These are phyloP conservation scores for Boletus pseudopeckii DNA, from an alignment of 768 basidiomycete genomes.

Conservation along the genomic window DNA sequence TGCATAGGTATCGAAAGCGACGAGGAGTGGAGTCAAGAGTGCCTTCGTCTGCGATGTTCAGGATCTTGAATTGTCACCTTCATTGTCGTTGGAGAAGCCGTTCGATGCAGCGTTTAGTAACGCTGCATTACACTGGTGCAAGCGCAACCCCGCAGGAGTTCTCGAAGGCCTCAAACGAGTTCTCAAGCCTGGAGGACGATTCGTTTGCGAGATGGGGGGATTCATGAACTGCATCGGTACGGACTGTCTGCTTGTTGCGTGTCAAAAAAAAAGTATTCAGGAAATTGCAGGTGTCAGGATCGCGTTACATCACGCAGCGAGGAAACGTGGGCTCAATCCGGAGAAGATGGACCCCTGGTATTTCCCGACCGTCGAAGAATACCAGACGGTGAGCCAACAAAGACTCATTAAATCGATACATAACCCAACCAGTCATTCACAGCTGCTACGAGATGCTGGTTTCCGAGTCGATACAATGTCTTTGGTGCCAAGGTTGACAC, in stretches of 20 bases:
- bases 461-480: conserved; percentile 54
- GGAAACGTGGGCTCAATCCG: conserved; percentile 55
- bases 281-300: conserved; percentile 53
- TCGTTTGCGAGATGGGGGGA: conserved; percentile 77
- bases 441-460: conserved; percentile 57
- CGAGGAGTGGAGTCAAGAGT: conserved; percentile 41
- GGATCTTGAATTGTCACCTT: conserved; percentile 34
- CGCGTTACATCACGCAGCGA: conserved; percentile 52
- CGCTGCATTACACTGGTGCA: conserved; percentile 85
- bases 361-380: conserved; percentile 72
- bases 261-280: conserved; percentile 2
- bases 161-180: conserved; percentile 55
- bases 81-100: conserved; percentile 31
- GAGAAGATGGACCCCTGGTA: conserved; percentile 73
- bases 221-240: conserved; percentile 68
- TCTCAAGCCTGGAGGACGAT: conserved; percentile 66
- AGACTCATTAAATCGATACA: background rate
- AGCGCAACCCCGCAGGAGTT: conserved; percentile 63
- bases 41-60: conserved; percentile 57
- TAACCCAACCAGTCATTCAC: conserved; percentile 1
- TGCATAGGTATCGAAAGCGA: conserved; percentile 52
- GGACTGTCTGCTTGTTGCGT: background rate
- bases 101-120: conserved; percentile 82
- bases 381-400: conserved; percentile 44
- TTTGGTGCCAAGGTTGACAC: conserved; percentile 54